These are phyloP conservation scores for Pythium scleroteichum DNA, from an alignment of 352 stramenopile species.

Conservation along the genomic window DNA sequence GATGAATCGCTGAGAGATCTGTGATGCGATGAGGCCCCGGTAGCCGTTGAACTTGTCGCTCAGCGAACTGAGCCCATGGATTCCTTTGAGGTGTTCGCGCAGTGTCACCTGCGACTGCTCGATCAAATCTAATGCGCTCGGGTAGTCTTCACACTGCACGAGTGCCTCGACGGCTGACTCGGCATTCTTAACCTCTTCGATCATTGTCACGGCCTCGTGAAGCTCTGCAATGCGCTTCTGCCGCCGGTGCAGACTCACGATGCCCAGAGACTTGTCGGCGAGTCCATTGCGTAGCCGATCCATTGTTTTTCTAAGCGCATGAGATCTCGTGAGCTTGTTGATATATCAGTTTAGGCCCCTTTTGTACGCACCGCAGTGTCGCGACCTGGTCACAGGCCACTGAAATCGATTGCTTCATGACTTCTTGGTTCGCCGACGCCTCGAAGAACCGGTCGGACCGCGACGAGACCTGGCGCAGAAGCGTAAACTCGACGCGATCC, in stretches of 20 bases:
- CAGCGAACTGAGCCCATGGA: constrained; percentile 72
- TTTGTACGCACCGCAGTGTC: constrained; percentile 51
- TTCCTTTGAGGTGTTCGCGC: constrained; percentile 71
- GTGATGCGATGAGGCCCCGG: constrained; percentile 62
- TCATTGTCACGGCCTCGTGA: constrained; percentile 80
- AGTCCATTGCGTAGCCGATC: constrained; percentile 76
- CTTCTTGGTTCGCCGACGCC: constrained; percentile 79
- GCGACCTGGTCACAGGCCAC: constrained; percentile 81
- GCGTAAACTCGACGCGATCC: constrained; percentile 83
- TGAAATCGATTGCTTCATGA: constrained; percentile 83
- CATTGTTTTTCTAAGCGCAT: constrained; percentile 82
- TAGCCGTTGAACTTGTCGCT: constrained; percentile 80
- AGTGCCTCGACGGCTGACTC: constrained; percentile 82
- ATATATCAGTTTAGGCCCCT: background rate
- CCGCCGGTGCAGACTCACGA: constrained; percentile 81
- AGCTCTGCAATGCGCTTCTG: constrained; percentile 83
- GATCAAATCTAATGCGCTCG: constrained; percentile 75
- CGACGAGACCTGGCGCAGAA: constrained; percentile 83
- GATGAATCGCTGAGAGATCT: constrained; percentile 84
- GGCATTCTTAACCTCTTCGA: constrained; percentile 83
- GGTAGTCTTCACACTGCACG: constrained; percentile 85
- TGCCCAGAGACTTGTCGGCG: constrained; percentile 84
- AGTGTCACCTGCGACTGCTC: constrained; percentile 69
- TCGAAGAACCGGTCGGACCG: constrained; percentile 87
- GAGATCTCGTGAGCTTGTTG: background rate